These are phyloP conservation scores for Herpetospermum pedunculosum DNA, from an alignment of 306 rosid genomes.

Conservation along the genomic window DNA sequence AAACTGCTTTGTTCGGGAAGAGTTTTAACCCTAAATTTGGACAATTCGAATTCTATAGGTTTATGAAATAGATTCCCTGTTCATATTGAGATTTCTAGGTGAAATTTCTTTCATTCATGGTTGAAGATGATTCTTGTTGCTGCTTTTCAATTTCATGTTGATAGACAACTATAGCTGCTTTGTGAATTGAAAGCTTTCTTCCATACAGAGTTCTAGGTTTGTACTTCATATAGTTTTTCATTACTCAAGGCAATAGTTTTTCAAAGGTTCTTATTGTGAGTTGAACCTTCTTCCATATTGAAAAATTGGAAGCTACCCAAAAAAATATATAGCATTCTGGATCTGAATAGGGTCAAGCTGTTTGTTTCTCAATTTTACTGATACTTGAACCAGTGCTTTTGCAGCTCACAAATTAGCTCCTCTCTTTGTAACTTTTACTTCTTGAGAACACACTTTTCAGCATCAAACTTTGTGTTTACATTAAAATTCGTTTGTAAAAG, in stretches of 20 bases:
- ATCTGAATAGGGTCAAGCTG: neutral
- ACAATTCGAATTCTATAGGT: neutral
- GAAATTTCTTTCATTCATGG: neutral
- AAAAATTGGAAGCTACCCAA: neutral
- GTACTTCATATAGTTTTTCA: neutral
- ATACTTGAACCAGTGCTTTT: neutral
- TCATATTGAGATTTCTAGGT: neutral
- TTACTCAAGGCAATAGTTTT: neutral
- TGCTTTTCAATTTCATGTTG: neutral
- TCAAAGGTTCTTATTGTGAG: neutral
- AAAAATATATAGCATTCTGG: neutral
- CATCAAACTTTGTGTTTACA: neutral
- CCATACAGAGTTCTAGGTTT: neutral
- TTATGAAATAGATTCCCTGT: neutral
- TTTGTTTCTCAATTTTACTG: neutral
- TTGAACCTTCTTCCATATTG: neutral
- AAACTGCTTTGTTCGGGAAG: neutral
- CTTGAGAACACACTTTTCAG: neutral
- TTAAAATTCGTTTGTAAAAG: neutral
- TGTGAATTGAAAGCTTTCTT: neutral
- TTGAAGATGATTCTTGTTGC: neutral
- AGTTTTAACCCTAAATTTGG: neutral
- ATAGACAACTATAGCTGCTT: neutral
- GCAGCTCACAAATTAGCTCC: neutral
- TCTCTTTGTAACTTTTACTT: neutral